These are phyloP conservation scores for Simplicillium aogashimaense DNA, from an alignment of 2,329 filamentous ascomycete species.

Conservation along the genomic window DNA sequence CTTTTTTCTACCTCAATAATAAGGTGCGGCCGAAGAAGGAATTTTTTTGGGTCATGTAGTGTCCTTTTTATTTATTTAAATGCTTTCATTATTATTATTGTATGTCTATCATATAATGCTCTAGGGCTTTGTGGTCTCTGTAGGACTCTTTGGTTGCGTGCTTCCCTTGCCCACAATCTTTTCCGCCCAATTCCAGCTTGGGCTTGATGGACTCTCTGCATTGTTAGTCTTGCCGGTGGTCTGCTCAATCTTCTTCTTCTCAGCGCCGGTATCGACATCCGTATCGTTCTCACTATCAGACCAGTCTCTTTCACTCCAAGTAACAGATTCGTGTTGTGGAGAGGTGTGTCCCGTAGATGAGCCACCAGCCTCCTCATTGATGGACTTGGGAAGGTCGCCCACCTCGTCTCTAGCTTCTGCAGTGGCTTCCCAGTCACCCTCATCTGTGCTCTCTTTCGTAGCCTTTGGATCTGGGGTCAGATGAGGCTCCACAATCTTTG, in stretches of 20 bases:
- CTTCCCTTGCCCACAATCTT: slow-evolving; percentile 25
- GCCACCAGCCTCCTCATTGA: neutral
- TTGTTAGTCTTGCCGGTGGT: neutral
- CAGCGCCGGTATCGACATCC: slow-evolving; percentile 8
- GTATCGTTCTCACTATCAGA: slow-evolving; percentile 40
- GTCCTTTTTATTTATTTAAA: neutral
- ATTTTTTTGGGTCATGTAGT: too few relatives aligned
- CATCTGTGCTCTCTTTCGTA: neutral
- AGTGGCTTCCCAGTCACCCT: neutral
- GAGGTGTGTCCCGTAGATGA: neutral
- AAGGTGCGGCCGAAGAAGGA: too few relatives aligned
- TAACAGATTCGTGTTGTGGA: slow-evolving; percentile 28
- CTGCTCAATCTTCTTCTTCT: slow-evolving; percentile 7
- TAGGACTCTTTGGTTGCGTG: neutral
- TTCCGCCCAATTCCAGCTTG: slow-evolving; percentile 31
- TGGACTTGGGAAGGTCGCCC: slow-evolving; percentile 28
- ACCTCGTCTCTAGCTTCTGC: slow-evolving; percentile 32
- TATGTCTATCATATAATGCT: neutral
- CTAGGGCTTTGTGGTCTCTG: neutral
- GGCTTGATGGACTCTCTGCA: slow-evolving; percentile 7
- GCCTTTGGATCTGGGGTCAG: neutral
- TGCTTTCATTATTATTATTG: neutral
- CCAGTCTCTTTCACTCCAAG: slow-evolving; percentile 60
- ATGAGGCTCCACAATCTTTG: slow-evolving; percentile 20
- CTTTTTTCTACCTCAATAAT: neutral